Percentiles rank a stretch among this genome's conserved stretches.
These are phyloP conservation scores for Pseudocercospora eumusae DNA, from an alignment of 2,329 filamentous ascomycete genomes.

Conservation along the genomic window DNA sequence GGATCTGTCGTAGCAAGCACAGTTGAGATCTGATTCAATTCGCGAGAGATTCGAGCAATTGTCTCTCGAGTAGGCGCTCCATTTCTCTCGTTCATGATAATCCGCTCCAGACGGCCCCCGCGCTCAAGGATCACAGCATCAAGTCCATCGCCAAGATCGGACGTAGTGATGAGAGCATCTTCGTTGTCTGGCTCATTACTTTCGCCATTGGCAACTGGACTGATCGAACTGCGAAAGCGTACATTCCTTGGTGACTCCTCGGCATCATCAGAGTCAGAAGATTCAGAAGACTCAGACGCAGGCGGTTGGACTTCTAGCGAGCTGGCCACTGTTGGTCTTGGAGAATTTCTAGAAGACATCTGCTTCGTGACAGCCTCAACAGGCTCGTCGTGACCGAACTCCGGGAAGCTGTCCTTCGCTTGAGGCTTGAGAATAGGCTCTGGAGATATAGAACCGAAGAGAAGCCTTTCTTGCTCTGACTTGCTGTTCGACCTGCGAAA, in stretches of 20 bases:
- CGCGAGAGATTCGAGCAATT: conserved; percentile 33
- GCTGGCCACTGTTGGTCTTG: not conserved
- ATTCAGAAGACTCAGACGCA: not conserved
- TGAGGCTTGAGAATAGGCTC: conserved; percentile 10
- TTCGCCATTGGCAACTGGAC: conserved; percentile 9
- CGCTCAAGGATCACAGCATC: conserved; percentile 47
- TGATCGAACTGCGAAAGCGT: not conserved
- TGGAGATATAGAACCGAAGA: conserved; percentile 1
- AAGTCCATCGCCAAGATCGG: conserved; percentile 43
- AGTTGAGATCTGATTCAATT: conserved; percentile 33
- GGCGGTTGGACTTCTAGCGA: conserved; percentile 1
- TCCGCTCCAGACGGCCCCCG: conserved; percentile 40
- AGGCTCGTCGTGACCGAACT: conserved; percentile 1
- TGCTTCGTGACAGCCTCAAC: not conserved
- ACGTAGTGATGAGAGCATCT: conserved; percentile 18
- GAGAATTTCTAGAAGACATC: not conserved
- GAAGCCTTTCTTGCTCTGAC: conserved; percentile 5
- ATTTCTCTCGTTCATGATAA: conserved; percentile 44
- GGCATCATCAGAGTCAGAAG: not conserved
- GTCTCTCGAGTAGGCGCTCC: conserved; percentile 25
- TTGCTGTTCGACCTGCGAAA: not conserved
- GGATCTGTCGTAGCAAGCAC: conserved; percentile 22
- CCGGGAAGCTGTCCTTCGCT: not conserved
- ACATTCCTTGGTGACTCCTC: conserved; percentile 7
- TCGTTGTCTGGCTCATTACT: not conserved